Evolutionary conservation across 192 early-diverging fungal species (phyloP), one percentile per base, ranked within the genome.

Genomic region (Umbelopsis vinacea): DNA sequence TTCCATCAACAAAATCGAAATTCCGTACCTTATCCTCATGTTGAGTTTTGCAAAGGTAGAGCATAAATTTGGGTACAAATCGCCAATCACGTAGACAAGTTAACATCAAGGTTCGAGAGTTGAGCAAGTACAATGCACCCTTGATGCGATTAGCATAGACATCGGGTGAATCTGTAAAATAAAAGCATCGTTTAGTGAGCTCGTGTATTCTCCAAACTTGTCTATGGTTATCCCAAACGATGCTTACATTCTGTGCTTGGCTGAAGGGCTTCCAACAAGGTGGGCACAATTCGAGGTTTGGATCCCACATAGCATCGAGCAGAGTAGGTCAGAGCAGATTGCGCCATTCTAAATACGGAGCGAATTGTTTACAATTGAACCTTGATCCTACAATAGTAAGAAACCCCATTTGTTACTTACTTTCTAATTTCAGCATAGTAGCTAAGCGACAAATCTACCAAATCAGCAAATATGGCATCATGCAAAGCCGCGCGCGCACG

Each of bases 71-170:
- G 2, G 83, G 81, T 4, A 83, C 82, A 70, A 82, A 88, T 19
- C 82, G 63, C 84, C 85, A 91, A 71, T 91, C 85, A 4, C 82
- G 81, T 35, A 90, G 60, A 53, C 82, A 82, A 22, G 84, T 79
- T 50, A 83, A 48, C 35, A 90, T 70, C 46, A 91, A 76, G 0
- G 83, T 72, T 17, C 78, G 85, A 7, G 79, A 80, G 33, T 79
- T 79, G 4, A 94, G 73, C 22, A 93, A 66, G 73, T 89, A 92
- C 33, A 94, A 74, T 1, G 91, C 88, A 12, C 91, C 92, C 52
- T 93, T 93, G 77, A 91, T 84, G 33, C 82, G 78, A 68, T 93
- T 60, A 12, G 72, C 43, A 22, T 50, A 29, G 9, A 45, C 85
- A 24, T 81, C 77, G 15, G 78, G 75, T 48, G 48, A 79, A 6